Conservation (phyloP, 192 early-diverging fungal species). For the Borealophlyctis nickersoniae region DNA sequence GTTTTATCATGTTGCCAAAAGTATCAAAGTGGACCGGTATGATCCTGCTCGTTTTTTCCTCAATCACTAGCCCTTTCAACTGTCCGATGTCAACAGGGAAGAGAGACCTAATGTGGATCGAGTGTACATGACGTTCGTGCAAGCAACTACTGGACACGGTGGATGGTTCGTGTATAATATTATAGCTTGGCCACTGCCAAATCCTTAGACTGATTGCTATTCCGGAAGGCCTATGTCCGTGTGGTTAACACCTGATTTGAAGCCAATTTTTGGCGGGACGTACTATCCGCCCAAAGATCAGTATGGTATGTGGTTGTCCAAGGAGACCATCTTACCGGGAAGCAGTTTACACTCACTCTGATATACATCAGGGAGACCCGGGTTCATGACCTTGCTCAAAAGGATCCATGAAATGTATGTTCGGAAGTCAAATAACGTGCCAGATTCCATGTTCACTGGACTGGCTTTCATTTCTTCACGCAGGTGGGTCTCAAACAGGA, state of each 20-base stretch:
- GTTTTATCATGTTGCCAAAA: background rate
- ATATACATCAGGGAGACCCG: constrained; percentile 22
- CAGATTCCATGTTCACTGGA: too few relatives aligned
- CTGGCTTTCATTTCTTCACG: background rate
- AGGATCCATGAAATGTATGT: constrained; percentile 23
- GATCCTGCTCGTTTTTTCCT: too few relatives aligned
- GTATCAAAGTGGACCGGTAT: constrained; percentile 52
- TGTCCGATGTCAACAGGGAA: constrained; percentile 51
- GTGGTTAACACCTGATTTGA: constrained; percentile 52
- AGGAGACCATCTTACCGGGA: too few relatives aligned
- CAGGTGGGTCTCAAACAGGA: constrained; percentile 42
- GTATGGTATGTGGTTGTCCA: constrained; percentile 18
- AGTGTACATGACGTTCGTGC: constrained; percentile 64
- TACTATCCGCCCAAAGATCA: constrained; percentile 34
- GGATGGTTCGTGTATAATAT: constrained; percentile 39
- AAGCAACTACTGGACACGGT: constrained; percentile 55
- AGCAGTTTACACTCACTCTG: too few relatives aligned
- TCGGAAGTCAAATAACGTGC: background rate
- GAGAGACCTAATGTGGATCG: constrained; percentile 63
- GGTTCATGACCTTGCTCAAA: constrained; percentile 25
- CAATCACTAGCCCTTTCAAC: too few relatives aligned
- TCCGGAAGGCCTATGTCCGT: constrained; percentile 55
- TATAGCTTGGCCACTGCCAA: background rate
- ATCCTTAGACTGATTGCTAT: background rate
- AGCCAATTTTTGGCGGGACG: constrained; percentile 40